Percentiles rank a stretch among this genome's conserved stretches.
These are phyloP conservation scores for Chlamydomonas incerta DNA, from an alignment of 139 green algal genomes.

Conservation along the genomic window DNA sequence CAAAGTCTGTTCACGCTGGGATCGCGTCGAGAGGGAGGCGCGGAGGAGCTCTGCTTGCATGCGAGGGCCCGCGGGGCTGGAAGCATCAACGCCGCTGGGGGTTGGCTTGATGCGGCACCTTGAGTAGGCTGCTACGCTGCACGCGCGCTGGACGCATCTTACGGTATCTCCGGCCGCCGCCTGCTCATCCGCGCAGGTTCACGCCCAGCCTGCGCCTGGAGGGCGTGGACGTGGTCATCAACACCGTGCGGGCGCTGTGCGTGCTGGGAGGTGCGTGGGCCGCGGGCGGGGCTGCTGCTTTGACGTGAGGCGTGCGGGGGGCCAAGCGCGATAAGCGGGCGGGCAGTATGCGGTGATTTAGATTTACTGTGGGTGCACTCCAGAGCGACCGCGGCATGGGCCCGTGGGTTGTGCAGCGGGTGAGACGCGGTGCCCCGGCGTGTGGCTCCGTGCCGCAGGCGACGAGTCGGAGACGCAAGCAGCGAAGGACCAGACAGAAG, in stretches of 20 bases:
- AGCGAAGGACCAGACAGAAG: slow-evolving; percentile 34
- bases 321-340: background rate
- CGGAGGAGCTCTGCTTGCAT: no score
- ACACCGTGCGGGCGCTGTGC: slow-evolving; percentile 78
- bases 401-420: no score
- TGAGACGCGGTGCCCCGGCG: no score
- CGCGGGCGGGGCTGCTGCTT: background rate
- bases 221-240: slow-evolving; percentile 75
- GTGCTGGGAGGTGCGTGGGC: slow-evolving; percentile 64
- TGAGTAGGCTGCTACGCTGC: background rate
- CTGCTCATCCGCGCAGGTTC: slow-evolving; percentile 57
- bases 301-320: no score
- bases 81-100: no score
- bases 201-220: slow-evolving; percentile 75
- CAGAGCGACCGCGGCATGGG: background rate
- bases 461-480: slow-evolving; percentile 34
- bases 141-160: background rate
- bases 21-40: no score
- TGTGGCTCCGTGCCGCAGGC: background rate
- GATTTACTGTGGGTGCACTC: background rate
- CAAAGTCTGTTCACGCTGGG: no score
- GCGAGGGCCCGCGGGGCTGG: no score
- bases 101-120: no score
- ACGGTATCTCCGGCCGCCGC: background rate
- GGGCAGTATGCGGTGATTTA: background rate